phyloP scores from a whole-genome alignment of 805 yeast species.

The Zygoascus ofunaensis region DNA sequence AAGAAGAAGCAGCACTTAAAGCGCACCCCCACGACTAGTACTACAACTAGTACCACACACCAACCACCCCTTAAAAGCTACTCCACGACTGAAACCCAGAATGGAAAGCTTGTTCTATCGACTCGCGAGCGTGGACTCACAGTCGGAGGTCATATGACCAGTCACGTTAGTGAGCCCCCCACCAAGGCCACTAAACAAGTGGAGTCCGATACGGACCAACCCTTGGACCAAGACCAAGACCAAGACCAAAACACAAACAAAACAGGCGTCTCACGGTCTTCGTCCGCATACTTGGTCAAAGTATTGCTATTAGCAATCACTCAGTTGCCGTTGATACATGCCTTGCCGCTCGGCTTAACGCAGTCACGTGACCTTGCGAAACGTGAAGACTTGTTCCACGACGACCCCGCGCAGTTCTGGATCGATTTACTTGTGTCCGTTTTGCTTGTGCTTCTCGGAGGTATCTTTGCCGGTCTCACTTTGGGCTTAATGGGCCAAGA shows the following conservation, averaged over 20 bases:
- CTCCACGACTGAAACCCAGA: background rate
- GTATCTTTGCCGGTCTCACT: slow-evolving; percentile 49
- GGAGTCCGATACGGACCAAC: background rate
- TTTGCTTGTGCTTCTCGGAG: slow-evolving; percentile 30
- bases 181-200: too few species aligned
- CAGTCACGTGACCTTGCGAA: slow-evolving; percentile 1
- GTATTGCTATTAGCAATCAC: slow-evolving; percentile 9
- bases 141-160: too few species aligned
- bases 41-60: too few species aligned
- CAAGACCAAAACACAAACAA: background rate
- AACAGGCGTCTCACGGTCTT: background rate
- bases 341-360: slow-evolving; percentile 5
- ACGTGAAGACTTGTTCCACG: background rate
- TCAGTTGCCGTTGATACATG: slow-evolving; percentile 13
- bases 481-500: slow-evolving; percentile 97
- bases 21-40: background rate
- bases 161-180: too few species aligned
- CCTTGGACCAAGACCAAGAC: background rate
- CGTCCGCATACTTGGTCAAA: slow-evolving; percentile 7
- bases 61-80: slow-evolving; percentile 1
- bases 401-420: slow-evolving; percentile 18
- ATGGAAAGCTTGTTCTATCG: background rate
- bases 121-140: background rate
- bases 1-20: background rate
- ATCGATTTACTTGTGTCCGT: slow-evolving; percentile 26